Percentiles rank a stretch among this genome's conserved stretches.
Evolutionary conservation across 108 stramenopile species (phyloP).

Genomic region (Stephanodiscus triporus): DNA sequence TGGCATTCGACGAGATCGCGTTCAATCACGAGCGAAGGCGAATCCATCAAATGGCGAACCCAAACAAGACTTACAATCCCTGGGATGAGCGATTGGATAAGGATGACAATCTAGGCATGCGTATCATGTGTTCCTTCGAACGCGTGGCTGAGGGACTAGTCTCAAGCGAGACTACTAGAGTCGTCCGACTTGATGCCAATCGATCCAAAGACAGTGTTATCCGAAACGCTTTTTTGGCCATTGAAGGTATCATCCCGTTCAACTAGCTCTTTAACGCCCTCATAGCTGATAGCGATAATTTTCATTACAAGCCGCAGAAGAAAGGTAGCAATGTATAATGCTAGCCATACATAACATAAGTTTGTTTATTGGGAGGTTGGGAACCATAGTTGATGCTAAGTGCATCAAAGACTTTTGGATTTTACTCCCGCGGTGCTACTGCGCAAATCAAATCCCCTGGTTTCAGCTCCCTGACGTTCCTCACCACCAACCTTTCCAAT

Average conservation of each 20-base stretch:
- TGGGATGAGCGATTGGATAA: slow-evolving; percentile 49
- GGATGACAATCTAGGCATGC: slow-evolving; percentile 23
- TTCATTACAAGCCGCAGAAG: too few species aligned
- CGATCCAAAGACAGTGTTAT: slow-evolving; percentile 21
- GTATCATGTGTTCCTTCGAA: slow-evolving; percentile 27
- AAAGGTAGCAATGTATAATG: too few species aligned
- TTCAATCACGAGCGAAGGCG: slow-evolving; percentile 20
- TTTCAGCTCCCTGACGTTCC: slow-evolving; percentile 28
- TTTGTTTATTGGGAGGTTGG: too few species aligned
- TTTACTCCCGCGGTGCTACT: too few species aligned
- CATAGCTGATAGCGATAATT: too few species aligned
- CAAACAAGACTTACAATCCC: slow-evolving; percentile 39
- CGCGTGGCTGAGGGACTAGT: slow-evolving; percentile 11
- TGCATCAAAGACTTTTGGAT: too few species aligned
- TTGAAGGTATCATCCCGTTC: slow-evolving; percentile 1
- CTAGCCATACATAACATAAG: too few species aligned
- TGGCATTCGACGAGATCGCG: slow-evolving; percentile 23
- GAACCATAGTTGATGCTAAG: too few species aligned
- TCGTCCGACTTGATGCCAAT: slow-evolving; percentile 28
- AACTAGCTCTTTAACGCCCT: too few species aligned
- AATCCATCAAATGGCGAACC: neutral
- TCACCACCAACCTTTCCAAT: slow-evolving; percentile 31
- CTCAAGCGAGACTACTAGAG: neutral
- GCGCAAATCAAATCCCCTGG: slow-evolving; percentile 17
- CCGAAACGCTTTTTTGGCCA: slow-evolving; percentile 1